Percentiles rank a stretch among this genome's conserved stretches.
Conservation (phyloP, 352 stramenopile species). For the Halophytophthora batemanensis region DNA sequence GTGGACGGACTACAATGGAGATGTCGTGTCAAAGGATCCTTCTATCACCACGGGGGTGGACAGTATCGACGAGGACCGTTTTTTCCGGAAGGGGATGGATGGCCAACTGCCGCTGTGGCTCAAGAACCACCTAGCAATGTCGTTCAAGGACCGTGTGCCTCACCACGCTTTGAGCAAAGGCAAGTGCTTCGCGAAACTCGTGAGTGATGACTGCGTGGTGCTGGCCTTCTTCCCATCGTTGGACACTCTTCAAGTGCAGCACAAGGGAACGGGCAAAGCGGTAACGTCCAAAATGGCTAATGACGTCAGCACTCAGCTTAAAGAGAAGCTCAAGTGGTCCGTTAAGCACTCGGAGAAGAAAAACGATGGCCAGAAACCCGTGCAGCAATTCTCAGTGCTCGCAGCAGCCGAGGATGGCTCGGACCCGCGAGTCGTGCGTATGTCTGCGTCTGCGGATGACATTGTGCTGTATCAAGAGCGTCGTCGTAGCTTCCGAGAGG, state of each 20-base stretch:
- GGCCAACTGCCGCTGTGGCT: conserved; percentile 76
- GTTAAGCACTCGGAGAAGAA: conserved; percentile 11
- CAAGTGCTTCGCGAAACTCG: conserved; percentile 84
- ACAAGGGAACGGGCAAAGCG: conserved; percentile 24
- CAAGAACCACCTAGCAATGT: conserved; percentile 40
- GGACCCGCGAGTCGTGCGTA: conserved; percentile 32
- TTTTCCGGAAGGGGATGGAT: conserved; percentile 42
- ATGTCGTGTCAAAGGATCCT: conserved; percentile 21
- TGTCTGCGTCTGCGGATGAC: conserved; percentile 79
- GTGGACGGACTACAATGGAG: conserved; percentile 77
- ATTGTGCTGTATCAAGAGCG: conserved; percentile 84
- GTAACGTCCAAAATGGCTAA: conserved; percentile 3
- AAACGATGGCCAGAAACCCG: conserved; percentile 1
- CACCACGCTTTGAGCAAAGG: conserved; percentile 55
- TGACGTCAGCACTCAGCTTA: conserved; percentile 7
- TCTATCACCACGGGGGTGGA: conserved; percentile 8
- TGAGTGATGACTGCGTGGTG: conserved; percentile 67
- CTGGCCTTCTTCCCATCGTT: conserved; percentile 77
- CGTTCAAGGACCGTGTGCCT: conserved; percentile 36
- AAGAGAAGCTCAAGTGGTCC: conserved; percentile 6
- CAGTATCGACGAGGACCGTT: conserved; percentile 32
- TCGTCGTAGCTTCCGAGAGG: conserved; percentile 73
- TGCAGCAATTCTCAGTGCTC: conserved; percentile 31
- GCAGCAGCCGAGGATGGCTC: conserved; percentile 23
- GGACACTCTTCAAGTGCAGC: conserved; percentile 45